Evolutionary conservation across 2,329 filamentous ascomycete species (phyloP).

Genomic region (Hypocreales sp.): DNA sequence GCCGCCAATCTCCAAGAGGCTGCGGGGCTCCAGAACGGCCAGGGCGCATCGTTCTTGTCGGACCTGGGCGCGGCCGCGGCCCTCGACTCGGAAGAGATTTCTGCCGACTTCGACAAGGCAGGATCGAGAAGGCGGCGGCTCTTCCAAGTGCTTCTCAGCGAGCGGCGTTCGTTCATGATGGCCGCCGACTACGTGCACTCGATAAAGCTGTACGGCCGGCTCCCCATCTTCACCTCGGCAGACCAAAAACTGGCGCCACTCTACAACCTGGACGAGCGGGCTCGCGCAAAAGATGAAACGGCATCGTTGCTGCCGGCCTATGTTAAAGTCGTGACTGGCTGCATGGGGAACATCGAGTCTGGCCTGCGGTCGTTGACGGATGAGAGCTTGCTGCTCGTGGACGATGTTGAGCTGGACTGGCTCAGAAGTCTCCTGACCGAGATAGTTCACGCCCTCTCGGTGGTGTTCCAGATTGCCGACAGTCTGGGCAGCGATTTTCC

Average conservation of each 20-base stretch:
- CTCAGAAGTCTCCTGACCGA: conserved; percentile 50
- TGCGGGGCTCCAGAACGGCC: conserved; percentile 46
- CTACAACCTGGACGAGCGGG: conserved; percentile 13
- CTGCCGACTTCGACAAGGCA: conserved; percentile 44
- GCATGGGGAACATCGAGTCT: conserved; percentile 31
- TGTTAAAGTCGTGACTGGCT: conserved; percentile 27
- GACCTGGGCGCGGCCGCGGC: conserved; percentile 30
- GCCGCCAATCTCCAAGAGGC: conserved; percentile 60
- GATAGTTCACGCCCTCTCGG: conserved; percentile 55
- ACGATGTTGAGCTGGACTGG: conserved; percentile 44
- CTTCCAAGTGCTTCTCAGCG: conserved; percentile 54
- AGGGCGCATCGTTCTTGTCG: conserved; percentile 40
- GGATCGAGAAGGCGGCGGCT: conserved; percentile 51
- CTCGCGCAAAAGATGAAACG: conserved; percentile 18
- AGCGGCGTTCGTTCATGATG: conserved; percentile 53
- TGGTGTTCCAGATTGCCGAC: conserved; percentile 59
- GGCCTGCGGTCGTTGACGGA: conserved; percentile 36
- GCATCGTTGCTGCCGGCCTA: conserved; percentile 32
- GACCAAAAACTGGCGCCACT: conserved; percentile 12
- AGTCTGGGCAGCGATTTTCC: conserved; percentile 37
- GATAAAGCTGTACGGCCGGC: conserved; percentile 24
- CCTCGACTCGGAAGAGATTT: conserved; percentile 37
- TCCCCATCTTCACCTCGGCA: conserved; percentile 17
- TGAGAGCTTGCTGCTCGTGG: conserved; percentile 29
- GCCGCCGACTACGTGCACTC: conserved; percentile 40